Conservation (phyloP, 495 filamentous ascomycete species). For the Choiromyces venosus region DNA sequence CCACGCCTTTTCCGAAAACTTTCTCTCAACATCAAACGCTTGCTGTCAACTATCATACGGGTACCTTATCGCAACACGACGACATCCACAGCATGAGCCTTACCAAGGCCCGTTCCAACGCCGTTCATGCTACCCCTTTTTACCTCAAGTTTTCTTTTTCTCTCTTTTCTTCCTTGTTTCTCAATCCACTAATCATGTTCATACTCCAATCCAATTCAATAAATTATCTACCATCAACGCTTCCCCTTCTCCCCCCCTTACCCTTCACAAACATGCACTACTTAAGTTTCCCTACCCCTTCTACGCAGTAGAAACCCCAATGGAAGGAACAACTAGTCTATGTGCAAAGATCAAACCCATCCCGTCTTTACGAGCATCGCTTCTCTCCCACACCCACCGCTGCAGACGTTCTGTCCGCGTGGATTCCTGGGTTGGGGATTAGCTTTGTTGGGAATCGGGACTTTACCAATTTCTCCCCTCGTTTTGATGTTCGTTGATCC, state of each 20-base stretch:
- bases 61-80: neutral
- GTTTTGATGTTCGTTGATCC: neutral
- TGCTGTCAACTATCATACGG: too few species aligned
- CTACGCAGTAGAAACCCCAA: slow-evolving; percentile 18
- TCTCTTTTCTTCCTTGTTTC: neutral
- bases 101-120: neutral
- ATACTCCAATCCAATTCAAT: slow-evolving; percentile 18
- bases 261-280: slow-evolving; percentile 23
- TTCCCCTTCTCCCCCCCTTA: neutral
- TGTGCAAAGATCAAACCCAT: slow-evolving; percentile 33
- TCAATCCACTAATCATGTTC: neutral
- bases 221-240: neutral
- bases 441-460: neutral
- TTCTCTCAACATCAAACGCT: neutral
- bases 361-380: neutral
- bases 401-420: neutral
- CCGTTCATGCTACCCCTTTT: neutral
- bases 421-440: neutral
- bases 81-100: neutral
- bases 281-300: slow-evolving; percentile 31
- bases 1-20: neutral
- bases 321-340: slow-evolving; percentile 36
- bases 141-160: neutral
- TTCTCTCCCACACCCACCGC: neutral
- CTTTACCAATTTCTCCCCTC: neutral